phyloP scores from a whole-genome alignment of 371 early-diverging fungal species.

The Rhizomucor pusillus region DNA sequence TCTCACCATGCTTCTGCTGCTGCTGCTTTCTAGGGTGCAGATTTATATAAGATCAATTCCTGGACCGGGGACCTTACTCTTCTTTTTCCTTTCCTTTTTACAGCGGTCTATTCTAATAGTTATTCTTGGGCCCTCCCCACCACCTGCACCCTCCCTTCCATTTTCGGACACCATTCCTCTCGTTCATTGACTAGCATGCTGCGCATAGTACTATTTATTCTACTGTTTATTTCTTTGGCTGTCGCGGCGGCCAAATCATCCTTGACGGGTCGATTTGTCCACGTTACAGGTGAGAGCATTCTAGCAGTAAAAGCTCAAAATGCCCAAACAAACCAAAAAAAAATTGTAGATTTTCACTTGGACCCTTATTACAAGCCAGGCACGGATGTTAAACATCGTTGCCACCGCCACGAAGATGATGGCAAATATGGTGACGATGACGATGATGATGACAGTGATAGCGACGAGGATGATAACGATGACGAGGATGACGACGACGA shows the following conservation, averaged over 20 bases:
- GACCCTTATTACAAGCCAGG: slow-evolving; percentile 22
- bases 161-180: no score
- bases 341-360: slow-evolving; percentile 27
- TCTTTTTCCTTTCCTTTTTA: no score
- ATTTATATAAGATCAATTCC: no score
- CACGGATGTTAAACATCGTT: slow-evolving; percentile 18
- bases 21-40: no score
- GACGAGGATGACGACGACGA: not conserved
- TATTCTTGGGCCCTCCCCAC: no score
- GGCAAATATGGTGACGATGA: slow-evolving; percentile 7
- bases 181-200: no score
- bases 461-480: slow-evolving; percentile 2
- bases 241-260: not conserved
- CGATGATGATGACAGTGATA: not conserved
- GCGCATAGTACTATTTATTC: not conserved
- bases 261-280: slow-evolving; percentile 22
- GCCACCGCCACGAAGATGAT: slow-evolving; percentile 15
- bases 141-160: no score
- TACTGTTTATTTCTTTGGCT: not conserved
- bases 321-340: not conserved
- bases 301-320: not conserved
- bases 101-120: no score
- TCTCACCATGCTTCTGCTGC: no score
- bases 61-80: no score
- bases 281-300: slow-evolving; percentile 17